Base-by-base conservation (phyloP, 768 basidiomycete genomes). In the Kwoniella bestiolae region DNA sequence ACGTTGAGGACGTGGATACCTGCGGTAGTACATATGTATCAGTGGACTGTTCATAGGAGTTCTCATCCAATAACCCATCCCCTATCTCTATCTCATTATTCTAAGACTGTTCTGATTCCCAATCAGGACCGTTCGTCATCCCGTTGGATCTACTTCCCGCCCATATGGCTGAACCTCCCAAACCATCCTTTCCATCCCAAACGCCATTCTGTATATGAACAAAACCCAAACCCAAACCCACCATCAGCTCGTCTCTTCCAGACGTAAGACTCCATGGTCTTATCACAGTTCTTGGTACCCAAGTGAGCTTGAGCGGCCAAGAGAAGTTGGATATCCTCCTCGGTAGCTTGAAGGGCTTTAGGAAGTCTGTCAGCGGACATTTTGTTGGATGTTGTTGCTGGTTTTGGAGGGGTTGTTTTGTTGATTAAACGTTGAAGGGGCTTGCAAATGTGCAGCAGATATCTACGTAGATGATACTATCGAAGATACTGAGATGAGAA, bases 231-330 rank as follows among this genome's bases (percentile, higher is more conserved):
- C 59, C 16, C 32, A 57, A 52, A 66, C 91, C 82, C 76, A 94
- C 96, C 96, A 83, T 99, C 96, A 68, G 89, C 82, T 80, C 96
- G 87, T 82, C 95, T 86, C 86, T 94, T 98, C 90, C 89, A 98
- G 83, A 99, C 92, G 83, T 99, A 99, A 60, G 91, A 86, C 79
- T 90, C 88, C 96, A 99, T 99, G 83, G 94, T 91, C 88, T 94
- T 96, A 82, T 98, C 95, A 85, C 94, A 95, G 84, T 97, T 96
- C 90, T 98, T 98, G 72, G 90, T 92, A 81, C 94, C 95, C 70
- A 98, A 90, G 82, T 97, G 95, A 83, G 89, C 90, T 85, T 97
- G 92, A 23, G 96, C 96, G 79, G 94, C 89, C 67, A 98, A 86
- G 79, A 98, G 86, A 74, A 92, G 88, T 83, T 91, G 91, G 76